Evolutionary conservation across 2,329 filamentous ascomycete genomes (phyloP).

Genomic region (Pyrenophora seminiperda): DNA sequence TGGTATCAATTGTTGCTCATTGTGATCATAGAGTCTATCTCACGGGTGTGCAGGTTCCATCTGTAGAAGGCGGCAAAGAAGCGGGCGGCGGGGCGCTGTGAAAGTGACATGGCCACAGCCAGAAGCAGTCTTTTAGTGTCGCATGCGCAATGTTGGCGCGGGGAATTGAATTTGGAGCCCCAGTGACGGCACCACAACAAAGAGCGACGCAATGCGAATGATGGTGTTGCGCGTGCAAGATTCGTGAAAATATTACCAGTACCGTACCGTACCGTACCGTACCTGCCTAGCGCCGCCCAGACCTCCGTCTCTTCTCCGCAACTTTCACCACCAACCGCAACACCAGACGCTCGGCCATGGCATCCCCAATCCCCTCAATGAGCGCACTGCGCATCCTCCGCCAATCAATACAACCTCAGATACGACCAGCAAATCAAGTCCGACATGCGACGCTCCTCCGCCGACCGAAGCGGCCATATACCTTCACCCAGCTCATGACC

Average conservation of each 20-base stretch:
- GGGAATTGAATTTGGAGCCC: neutral
- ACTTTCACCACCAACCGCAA: constrained; percentile 18
- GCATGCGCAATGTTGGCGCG: neutral
- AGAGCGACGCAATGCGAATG: constrained; percentile 7
- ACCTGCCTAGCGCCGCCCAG: constrained; percentile 12
- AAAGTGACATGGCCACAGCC: constrained; percentile 23
- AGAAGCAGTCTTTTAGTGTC: neutral
- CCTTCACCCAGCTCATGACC: constrained; percentile 94
- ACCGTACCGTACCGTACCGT: too few relatives aligned
- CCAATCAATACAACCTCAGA: constrained; percentile 28
- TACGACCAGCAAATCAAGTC: constrained; percentile 57
- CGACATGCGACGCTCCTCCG: constrained; percentile 83
- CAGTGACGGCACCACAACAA: neutral
- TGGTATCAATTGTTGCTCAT: constrained; percentile 6
- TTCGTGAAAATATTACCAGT: constrained; percentile 23
- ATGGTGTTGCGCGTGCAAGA: constrained; percentile 6
- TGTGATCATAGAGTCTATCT: constrained; percentile 7
- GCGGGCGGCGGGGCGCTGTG: constrained; percentile 33
- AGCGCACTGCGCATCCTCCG: constrained; percentile 41
- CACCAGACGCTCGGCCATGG: constrained; percentile 29
- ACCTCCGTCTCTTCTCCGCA: constrained; percentile 32
- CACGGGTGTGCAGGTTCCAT: constrained; percentile 46
- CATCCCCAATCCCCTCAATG: constrained; percentile 40
- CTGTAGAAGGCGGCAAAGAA: constrained; percentile 54
- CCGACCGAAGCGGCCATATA: constrained; percentile 90